Base-by-base conservation (phyloP, 2,329 filamentous ascomycete genomes). In the Fusarium incarnatum region DNA sequence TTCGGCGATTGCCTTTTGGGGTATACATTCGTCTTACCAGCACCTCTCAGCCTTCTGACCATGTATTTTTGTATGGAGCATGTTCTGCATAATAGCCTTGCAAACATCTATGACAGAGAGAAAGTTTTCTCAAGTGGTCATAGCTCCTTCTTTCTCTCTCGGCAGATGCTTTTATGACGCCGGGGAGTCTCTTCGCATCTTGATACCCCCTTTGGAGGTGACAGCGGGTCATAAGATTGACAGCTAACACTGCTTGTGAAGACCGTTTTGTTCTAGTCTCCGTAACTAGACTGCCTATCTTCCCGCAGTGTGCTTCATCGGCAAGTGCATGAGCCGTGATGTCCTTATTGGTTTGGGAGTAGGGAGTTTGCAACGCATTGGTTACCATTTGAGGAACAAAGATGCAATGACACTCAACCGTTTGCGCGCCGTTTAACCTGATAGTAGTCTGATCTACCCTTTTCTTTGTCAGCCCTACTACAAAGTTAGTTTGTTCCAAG, bases 131-230 rank as follows among this genome's bases (percentile, higher is more conserved):
- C 13, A 23, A 32, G 27, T 54, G 55, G 66, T 25, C 66, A 70
- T 67, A 67, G 61, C 66, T 70, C n/a, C n/a, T 27, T 44, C n/a
- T 18, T 16, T 30, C 50, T 13, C 7, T 9, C 20, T 64, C 60
- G 58, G 50, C 22, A 37, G 40, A 44, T 34, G 18, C 42, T 47
- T 47, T 37, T 18, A 70, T 70, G 66, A 69, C 67, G 52, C 67
- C 22, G 20, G 50, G 22, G 40, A 34, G 56, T n/a, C 55, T 72
- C 68, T 72, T 72, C 68, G 73, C 72, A 28, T 73, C 60, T 73
- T 72, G 66, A 71, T 62, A 57, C 73, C 59, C 11, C 11, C 34
- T 71, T 74, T 61, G 12, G 69, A 64, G 28, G n/a, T 22, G 47
- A 50, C 52, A 27, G 16, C 49, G 40, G 48, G 60, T 67, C 56